Evolutionary conservation across 345 rosid genomes (phyloP).

Genomic region (Citrus hindsii): DNA sequence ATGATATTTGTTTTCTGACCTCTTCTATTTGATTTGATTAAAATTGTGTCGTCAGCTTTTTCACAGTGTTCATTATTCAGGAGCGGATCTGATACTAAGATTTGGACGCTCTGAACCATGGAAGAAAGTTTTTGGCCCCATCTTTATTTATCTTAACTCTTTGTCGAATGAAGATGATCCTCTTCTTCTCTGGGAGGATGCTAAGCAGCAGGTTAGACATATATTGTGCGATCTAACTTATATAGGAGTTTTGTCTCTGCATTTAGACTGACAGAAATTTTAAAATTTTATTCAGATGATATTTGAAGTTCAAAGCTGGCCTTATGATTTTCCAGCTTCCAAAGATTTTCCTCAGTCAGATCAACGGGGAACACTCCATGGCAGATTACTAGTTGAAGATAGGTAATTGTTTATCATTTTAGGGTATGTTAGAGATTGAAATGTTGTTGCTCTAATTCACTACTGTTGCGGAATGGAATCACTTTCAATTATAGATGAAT

Average conservation of each 20-base stretch:
- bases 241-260: background rate
- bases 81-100: conserved; percentile 59
- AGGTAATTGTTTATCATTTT: conserved; percentile 31
- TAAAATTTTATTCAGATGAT: conserved; percentile 37
- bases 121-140: conserved; percentile 94
- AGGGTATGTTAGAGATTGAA: background rate
- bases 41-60: conserved; percentile 49
- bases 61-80: conserved; percentile 84
- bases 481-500: background rate
- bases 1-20: background rate
- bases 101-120: conserved; percentile 57
- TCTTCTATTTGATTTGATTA: background rate
- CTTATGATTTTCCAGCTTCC: conserved; percentile 73
- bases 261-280: background rate
- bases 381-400: conserved; percentile 65
- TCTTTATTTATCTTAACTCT: conserved; percentile 75
- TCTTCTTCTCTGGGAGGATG: conserved; percentile 70
- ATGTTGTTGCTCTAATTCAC: background rate
- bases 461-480: background rate
- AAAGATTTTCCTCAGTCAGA: conserved; percentile 57
- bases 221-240: background rate
- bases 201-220: conserved; percentile 61
- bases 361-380: conserved; percentile 59
- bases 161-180: conserved; percentile 40
- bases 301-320: conserved; percentile 70